A percentile compares a stretch with the other conserved stretches of the same genome.
These are phyloP conservation scores for Poa annua DNA, from an alignment of 176 grass and related monocot species.

Conservation along the genomic window DNA sequence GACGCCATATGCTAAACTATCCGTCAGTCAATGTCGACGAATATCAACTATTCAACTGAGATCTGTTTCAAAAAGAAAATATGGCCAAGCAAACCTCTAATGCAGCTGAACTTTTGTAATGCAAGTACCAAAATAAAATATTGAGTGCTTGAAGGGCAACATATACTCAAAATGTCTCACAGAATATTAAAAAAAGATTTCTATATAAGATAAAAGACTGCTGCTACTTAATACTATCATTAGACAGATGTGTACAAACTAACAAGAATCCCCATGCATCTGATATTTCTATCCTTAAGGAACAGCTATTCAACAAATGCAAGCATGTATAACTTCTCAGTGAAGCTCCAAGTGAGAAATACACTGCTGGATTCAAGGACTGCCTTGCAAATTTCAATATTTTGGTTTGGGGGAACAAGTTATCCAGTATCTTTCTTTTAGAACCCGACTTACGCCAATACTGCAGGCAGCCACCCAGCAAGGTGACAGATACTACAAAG, in stretches of 20 bases:
- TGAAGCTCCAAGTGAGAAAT: not conserved
- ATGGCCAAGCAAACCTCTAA: not conserved
- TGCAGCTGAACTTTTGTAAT: slow-evolving; percentile 10
- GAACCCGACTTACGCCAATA: not conserved
- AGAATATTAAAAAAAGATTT: not conserved
- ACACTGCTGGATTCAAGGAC: slow-evolving; percentile 21
- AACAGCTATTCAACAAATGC: not conserved
- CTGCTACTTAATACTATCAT: slow-evolving; percentile 6
- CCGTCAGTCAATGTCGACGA: not conserved
- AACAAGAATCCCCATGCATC: not conserved
- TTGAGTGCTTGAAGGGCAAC: not conserved
- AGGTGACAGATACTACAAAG: not conserved
- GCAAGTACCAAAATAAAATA: slow-evolving; percentile 18
- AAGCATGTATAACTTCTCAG: not conserved
- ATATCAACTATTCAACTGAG: slow-evolving; percentile 11
- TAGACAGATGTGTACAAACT: not conserved
- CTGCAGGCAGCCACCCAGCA: not conserved
- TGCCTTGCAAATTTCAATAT: slow-evolving; percentile 4
- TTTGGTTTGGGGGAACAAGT: not conserved
- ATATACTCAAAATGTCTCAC: not conserved
- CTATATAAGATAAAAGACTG: not conserved
- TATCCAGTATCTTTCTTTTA: not conserved
- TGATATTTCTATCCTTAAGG: not conserved
- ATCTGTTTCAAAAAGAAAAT: not conserved
- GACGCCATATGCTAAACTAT: not conserved